Conservation (phyloP, 192 early-diverging fungal genomes). For the Linderina pennispora region DNA sequence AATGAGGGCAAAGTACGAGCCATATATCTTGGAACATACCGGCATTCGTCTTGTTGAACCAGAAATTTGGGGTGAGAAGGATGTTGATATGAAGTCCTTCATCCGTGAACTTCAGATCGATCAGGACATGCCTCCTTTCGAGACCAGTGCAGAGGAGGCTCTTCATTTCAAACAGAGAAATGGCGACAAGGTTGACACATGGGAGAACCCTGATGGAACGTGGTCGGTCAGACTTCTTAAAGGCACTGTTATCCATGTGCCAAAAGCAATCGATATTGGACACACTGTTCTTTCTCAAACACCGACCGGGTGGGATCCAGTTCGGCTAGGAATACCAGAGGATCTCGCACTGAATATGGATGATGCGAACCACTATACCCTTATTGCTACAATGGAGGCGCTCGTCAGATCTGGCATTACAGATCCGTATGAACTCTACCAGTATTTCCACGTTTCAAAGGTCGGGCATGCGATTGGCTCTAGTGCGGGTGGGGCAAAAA, state of each 20-base stretch:
- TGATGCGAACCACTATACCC: constrained; percentile 70
- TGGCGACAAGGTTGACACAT: constrained; percentile 62
- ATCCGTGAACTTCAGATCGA: constrained; percentile 79
- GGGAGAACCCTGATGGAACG: constrained; percentile 33
- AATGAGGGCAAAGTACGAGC: constrained; percentile 83
- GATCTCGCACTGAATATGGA: constrained; percentile 84
- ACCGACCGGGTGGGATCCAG: constrained; percentile 84
- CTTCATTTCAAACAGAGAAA: constrained; percentile 74
- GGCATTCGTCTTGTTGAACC: constrained; percentile 89
- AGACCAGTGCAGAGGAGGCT: constrained; percentile 78
- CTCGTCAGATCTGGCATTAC: constrained; percentile 79
- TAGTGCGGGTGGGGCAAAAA: constrained; percentile 76
- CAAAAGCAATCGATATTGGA: constrained; percentile 83
- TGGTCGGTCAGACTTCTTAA: constrained; percentile 71
- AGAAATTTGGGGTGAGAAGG: constrained; percentile 71
- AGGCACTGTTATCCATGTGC: constrained; percentile 74
- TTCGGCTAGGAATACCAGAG: constrained; percentile 81
- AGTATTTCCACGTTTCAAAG: constrained; percentile 87
- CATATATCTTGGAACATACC: constrained; percentile 74
- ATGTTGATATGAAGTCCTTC: constrained; percentile 75
- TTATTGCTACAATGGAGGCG: constrained; percentile 83
- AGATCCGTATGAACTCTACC: constrained; percentile 90
- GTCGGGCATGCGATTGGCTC: constrained; percentile 82
- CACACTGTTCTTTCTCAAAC: constrained; percentile 78
- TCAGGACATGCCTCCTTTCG: constrained; percentile 74